Evolutionary conservation across 2,329 filamentous ascomycete species (phyloP), one percentile per base, ranked within the genome.

Genomic region (Sphaerulina vaccinii): DNA sequence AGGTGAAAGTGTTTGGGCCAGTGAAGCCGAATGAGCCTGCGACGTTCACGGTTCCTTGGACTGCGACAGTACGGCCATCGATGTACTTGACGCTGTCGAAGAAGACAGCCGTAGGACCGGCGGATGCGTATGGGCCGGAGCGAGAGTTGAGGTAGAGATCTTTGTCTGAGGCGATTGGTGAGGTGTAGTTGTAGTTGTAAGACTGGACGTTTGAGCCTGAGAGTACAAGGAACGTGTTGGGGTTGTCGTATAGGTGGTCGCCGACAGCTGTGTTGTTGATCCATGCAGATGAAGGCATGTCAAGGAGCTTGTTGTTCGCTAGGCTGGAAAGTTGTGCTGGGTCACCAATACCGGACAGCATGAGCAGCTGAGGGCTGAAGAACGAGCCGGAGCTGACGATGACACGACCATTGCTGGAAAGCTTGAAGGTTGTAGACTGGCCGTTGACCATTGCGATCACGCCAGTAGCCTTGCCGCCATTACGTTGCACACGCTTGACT

Each of bases 321-420:
- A 76, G 65, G n/a, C 64, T 66, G 4, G 59, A 43, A n/a, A 87
- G 75, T 55, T 82, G 76, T 0, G 70, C 63, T 11, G 69, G 61
- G 0, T 81, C 80, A 0, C 84, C 84, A 36, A 87, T 76, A n/a
- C 84, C 84, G 44, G 75, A 80, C 2, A 86, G 76, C 70, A 84
- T 81, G 8, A 87, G 77, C 3, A 87, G 69, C 65, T 86, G 83
- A 8, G 83, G 82, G 2, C 79, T 78, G 69, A 85, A 83, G 66
- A 81, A 85, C 1, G 80, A 76, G 19, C 83, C 83, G 13, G 66
- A 75, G 15, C 72, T 67, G 40, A 77, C 56, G 51, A 78, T 74
- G 37, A 78, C 70, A 52, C 77, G 74, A n/a, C 68, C 65, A 13
- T 78, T 82, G 2, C 82, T 78, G 29, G 86, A 83, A 57, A 84